Conservation (phyloP, 768 basidiomycete genomes). For the Butyriboletus loyo region DNA sequence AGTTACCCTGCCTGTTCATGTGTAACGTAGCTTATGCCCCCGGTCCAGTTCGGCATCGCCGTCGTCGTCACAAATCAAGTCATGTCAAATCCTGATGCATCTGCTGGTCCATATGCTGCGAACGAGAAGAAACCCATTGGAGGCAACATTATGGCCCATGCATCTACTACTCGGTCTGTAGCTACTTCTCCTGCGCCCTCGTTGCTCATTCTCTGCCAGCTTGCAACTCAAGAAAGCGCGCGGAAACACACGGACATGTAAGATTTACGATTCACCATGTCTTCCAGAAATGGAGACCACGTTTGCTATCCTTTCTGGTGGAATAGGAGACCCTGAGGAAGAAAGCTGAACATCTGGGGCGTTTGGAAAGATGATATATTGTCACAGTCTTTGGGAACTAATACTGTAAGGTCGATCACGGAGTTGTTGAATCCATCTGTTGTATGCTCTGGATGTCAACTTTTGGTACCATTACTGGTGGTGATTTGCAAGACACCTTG, state of each 20-base stretch:
- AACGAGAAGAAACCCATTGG: slow-evolving; percentile 99
- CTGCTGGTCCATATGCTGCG: slow-evolving; percentile 80
- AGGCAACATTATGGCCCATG: slow-evolving; percentile 99
- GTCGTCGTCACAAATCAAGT: slow-evolving; percentile 98
- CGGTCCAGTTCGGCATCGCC: slow-evolving; percentile 85
- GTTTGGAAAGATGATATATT: background rate
- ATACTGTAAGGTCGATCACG: slow-evolving; percentile 4
- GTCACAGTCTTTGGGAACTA: background rate
- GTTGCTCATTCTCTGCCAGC: slow-evolving; percentile 36
- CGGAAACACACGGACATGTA: slow-evolving; percentile 89
- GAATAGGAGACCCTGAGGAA: slow-evolving; percentile 94
- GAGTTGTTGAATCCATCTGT: slow-evolving; percentile 10
- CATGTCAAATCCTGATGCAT: slow-evolving; percentile 97
- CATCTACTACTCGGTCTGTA: slow-evolving; percentile 87
- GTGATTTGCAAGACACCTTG: background rate
- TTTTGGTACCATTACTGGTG: background rate
- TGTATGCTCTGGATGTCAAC: slow-evolving; percentile 4
- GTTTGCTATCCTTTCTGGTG: slow-evolving; percentile 88
- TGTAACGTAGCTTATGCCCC: slow-evolving; percentile 5
- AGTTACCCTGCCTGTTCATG: slow-evolving; percentile 18
- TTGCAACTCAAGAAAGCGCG: slow-evolving; percentile 90
- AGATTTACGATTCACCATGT: slow-evolving; percentile 97
- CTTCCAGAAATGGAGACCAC: slow-evolving; percentile 94
- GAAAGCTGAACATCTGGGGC: slow-evolving; percentile 44
- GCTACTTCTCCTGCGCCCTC: background rate